These are phyloP conservation scores for Tetrapisispora nanseiensis DNA, from an alignment of 805 yeast genomes.

Conservation along the genomic window DNA sequence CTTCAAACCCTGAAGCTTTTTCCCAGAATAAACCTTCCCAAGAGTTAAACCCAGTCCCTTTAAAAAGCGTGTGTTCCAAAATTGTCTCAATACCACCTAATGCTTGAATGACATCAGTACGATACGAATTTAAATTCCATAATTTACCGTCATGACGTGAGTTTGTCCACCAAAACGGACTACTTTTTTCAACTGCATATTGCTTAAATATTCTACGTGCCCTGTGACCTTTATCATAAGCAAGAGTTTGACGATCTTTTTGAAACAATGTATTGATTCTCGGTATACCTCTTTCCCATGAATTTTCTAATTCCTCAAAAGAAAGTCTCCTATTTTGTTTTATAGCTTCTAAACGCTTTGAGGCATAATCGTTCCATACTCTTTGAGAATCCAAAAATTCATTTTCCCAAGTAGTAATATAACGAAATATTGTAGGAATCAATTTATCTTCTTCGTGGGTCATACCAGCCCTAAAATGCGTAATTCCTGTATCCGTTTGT, in stretches of 20 bases:
- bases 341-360: conserved; percentile 76
- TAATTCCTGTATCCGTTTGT: conserved; percentile 89
- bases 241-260: conserved; percentile 87
- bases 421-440: conserved; percentile 89
- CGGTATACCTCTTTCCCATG: conserved; percentile 96
- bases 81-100: conserved; percentile 96
- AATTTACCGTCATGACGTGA: conserved; percentile 89
- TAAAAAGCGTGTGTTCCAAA: conserved; percentile 86
- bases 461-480: conserved; percentile 93
- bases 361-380: conserved; percentile 96
- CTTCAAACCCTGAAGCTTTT: conserved; percentile 94
- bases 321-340: conserved; percentile 79
- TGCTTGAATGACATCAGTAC: conserved; percentile 95
- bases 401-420: conserved; percentile 92
- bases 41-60: conserved; percentile 93
- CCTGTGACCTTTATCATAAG: conserved; percentile 90
- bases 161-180: conserved; percentile 96
- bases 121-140: conserved; percentile 87
- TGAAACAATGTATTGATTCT: conserved; percentile 91
- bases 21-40: conserved; percentile 99
- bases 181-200: conserved; percentile 58
- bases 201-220: conserved; percentile 70
- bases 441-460: conserved; percentile 65
- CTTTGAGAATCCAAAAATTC: conserved; percentile 90
- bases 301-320: conserved; percentile 85